These are phyloP conservation scores for Pezicula carpinea DNA, from an alignment of 2,329 filamentous ascomycete species.

Conservation along the genomic window DNA sequence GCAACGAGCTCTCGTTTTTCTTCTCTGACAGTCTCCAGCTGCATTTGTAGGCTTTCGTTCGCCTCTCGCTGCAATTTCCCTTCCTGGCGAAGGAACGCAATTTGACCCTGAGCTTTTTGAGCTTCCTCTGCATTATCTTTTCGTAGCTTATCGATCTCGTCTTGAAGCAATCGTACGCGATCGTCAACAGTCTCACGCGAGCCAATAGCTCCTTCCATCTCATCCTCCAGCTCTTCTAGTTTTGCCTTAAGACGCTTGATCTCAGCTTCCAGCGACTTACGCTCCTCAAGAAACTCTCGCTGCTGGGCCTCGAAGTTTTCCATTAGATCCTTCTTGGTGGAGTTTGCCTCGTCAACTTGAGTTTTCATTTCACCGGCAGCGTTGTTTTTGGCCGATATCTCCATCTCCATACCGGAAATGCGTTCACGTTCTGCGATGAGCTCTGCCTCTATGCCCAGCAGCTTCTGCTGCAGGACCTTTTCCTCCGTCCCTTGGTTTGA, in stretches of 20 bases:
- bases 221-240: conserved; percentile 86
- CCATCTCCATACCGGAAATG: conserved; percentile 62
- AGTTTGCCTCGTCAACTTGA: conserved; percentile 79
- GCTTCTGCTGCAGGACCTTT: conserved; percentile 55
- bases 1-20: conserved; percentile 47
- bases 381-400: conserved; percentile 53
- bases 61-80: conserved; percentile 54
- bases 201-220: conserved; percentile 79
- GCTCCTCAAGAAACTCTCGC: conserved; percentile 79
- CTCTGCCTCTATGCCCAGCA: conserved; percentile 71
- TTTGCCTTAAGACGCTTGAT: conserved; percentile 70
- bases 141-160: conserved; percentile 62
- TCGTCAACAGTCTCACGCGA: conserved; percentile 77
- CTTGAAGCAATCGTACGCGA: conserved; percentile 61
- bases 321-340: conserved; percentile 89
- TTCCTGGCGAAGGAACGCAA: conserved; percentile 59
- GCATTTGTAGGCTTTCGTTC: conserved; percentile 51
- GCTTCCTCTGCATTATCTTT: conserved; percentile 53
- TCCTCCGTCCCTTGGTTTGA: conserved; percentile 55
- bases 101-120: conserved; percentile 55
- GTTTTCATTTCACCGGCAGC: conserved; percentile 58
- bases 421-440: conserved; percentile 68
- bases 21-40: conserved; percentile 51
- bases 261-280: conserved; percentile 77
- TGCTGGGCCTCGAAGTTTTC: conserved; percentile 92